phyloP scores from a whole-genome alignment of 2,329 filamentous ascomycete species.

The Scopulariopsis brevicaulis region DNA sequence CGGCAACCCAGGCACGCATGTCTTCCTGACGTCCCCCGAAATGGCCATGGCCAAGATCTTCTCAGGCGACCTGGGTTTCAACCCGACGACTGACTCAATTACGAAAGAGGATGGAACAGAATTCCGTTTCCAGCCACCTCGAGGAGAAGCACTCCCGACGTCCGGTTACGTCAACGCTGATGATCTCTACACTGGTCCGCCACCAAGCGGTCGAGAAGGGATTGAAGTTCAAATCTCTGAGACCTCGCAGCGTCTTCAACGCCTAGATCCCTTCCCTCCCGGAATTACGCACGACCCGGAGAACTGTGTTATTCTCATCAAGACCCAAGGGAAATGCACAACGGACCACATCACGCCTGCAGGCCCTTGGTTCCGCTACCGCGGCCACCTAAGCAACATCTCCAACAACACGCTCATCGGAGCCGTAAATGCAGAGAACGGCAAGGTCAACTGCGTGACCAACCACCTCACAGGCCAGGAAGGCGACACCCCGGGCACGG shows the following conservation, averaged over 20 bases:
- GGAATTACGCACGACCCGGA: slow-evolving; percentile 89
- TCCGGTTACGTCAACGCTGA: slow-evolving; percentile 82
- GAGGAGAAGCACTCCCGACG: slow-evolving; percentile 68
- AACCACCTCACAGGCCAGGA: slow-evolving; percentile 77
- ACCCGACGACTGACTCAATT: slow-evolving; percentile 82
- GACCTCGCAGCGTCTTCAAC: slow-evolving; percentile 84
- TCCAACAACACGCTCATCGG: slow-evolving; percentile 99
- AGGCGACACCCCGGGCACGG: slow-evolving; percentile 82
- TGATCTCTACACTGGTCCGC: slow-evolving; percentile 94
- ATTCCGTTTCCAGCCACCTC: slow-evolving; percentile 74
- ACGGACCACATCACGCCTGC: slow-evolving; percentile 97
- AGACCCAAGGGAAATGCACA: slow-evolving; percentile 90
- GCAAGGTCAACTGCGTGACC: slow-evolving; percentile 94
- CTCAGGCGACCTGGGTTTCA: slow-evolving; percentile 81
- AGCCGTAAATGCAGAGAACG: slow-evolving; percentile 91
- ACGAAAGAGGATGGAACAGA: slow-evolving; percentile 95
- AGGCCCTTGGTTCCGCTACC: slow-evolving; percentile 96
- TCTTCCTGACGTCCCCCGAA: slow-evolving; percentile 85
- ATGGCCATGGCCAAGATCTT: slow-evolving; percentile 78
- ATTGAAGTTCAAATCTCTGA: slow-evolving; percentile 78
- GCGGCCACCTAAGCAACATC: slow-evolving; percentile 97
- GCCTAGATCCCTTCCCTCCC: slow-evolving; percentile 71
- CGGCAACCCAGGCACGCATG: slow-evolving; percentile 88
- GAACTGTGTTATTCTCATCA: slow-evolving; percentile 87
- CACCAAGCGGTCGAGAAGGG: slow-evolving; percentile 53